These are phyloP conservation scores for Pterulicium gracile DNA, from an alignment of 1,284 basidiomycete genomes.

Conservation along the genomic window DNA sequence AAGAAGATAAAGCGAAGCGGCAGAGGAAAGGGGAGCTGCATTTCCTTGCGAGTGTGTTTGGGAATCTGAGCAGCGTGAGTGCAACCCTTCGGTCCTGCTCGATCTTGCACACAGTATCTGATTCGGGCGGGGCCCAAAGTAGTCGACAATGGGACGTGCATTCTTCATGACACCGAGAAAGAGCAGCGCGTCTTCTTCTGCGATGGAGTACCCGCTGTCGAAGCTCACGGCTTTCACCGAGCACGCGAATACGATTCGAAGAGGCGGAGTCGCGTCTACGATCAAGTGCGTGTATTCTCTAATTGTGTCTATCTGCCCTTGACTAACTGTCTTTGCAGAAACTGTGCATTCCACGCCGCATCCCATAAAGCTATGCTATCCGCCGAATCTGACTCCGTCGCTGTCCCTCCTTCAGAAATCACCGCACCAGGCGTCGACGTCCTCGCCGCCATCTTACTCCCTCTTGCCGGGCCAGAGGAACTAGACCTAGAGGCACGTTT, in stretches of 20 bases:
- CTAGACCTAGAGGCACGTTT: constrained; percentile 71
- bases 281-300: constrained; percentile 55
- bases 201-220: constrained; percentile 67
- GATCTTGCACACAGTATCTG: background rate
- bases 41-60: constrained; percentile 87
- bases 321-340: constrained; percentile 33
- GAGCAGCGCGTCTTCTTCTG: constrained; percentile 26
- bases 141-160: constrained; percentile 58
- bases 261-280: constrained; percentile 77
- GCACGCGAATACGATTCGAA: constrained; percentile 74
- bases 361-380: constrained; percentile 63
- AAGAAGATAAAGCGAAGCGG: constrained; percentile 35
- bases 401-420: constrained; percentile 42
- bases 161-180: constrained; percentile 62
- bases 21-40: constrained; percentile 69
- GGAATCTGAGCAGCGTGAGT: constrained; percentile 75
- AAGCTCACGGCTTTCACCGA: constrained; percentile 84
- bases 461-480: constrained; percentile 91
- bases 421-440: constrained; percentile 73
- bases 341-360: constrained; percentile 63
- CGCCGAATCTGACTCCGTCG: constrained; percentile 38
- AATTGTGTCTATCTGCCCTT: constrained; percentile 5
- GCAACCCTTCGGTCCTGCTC: constrained; percentile 1
- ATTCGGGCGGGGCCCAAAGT: constrained; percentile 2
- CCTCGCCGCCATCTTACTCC: constrained; percentile 77